Evolutionary conservation across 2,329 filamentous ascomycete species (phyloP).

Genomic region (Teratosphaeria gauchensis): DNA sequence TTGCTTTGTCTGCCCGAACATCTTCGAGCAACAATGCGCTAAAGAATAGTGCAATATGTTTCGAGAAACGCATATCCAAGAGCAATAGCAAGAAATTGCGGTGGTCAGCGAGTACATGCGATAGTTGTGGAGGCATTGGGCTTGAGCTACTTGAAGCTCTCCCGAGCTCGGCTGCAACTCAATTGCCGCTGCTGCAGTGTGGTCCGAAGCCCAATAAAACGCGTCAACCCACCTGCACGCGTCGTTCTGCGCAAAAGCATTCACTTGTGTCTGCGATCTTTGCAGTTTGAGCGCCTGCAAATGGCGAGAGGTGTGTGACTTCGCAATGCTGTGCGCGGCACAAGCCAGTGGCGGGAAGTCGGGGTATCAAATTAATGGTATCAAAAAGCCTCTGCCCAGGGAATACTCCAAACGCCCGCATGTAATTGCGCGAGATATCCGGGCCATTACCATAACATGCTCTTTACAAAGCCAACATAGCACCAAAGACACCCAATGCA

Average conservation of each 20-base stretch:
- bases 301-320: background rate
- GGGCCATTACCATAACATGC: background rate
- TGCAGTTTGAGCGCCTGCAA: background rate
- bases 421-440: background rate
- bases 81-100: background rate
- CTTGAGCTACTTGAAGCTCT: background rate
- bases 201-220: background rate
- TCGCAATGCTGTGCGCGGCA: background rate
- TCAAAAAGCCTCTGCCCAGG: background rate
- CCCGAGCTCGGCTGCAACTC: background rate
- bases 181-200: background rate
- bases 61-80: background rate
- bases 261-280: background rate
- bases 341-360: background rate
- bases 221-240: background rate
- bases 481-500: conserved; percentile 17
- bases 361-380: background rate
- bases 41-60: background rate
- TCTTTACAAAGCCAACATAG: conserved; percentile 14
- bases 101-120: background rate
- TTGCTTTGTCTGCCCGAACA: background rate
- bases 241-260: background rate
- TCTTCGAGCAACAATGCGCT: background rate
- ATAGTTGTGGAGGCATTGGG: background rate
- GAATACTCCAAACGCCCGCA: background rate